Base-by-base conservation (phyloP, 176 grass and related monocot genomes). In the Aegilops tauschii region DNA sequence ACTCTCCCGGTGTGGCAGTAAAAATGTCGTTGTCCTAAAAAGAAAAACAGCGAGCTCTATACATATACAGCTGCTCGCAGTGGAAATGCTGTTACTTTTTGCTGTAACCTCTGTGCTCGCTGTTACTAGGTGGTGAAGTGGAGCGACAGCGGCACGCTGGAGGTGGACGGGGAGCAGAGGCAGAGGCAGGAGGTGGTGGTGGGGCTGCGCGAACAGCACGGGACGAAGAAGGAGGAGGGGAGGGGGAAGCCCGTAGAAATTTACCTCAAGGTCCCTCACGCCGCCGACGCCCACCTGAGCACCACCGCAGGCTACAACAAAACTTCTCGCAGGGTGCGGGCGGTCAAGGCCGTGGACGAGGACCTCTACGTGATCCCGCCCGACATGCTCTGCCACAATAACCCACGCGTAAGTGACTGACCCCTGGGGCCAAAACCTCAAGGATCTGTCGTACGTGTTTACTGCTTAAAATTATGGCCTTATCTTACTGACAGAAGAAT, bases 291-390 rank as follows among this genome's bases (percentile, higher is more conserved):
- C 54, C 54, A 9, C 18, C 18, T 52, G 32, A 34, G 27, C 28
- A 28, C 50, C 40, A 0, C 56, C 54, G 36, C 30, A 0, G 9
- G 4, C 16, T 23, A 1, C 49, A 17, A 17, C 81, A 56, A 59
- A 61, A 35, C 39, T 25, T 25, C 23, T 9, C 54, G 44, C 76
- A 50, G 67, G 54, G 52, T 1, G 17, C 5, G 49, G 50, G 45
- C 13, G 31, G 85, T 80, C 40, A 90, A 75, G 8, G 67, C 89
- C 16, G 45, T 87, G 6, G 89, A 90, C 80, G 18, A 73, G 20
- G 85, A 90, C 75, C 85, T 90, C 66, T 90, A 90, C 80, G 80
- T 74, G 27, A 74, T 87, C 34, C 84, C 89, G 0, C 89, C 74
- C 5, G 89, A 90, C 80, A 80, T 90, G 85, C 89, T 90, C 75